Evolutionary conservation across 2,329 filamentous ascomycete genomes (phyloP), one percentile per base, ranked within the genome.

Genomic region (Neocatenulostroma microsporum): DNA sequence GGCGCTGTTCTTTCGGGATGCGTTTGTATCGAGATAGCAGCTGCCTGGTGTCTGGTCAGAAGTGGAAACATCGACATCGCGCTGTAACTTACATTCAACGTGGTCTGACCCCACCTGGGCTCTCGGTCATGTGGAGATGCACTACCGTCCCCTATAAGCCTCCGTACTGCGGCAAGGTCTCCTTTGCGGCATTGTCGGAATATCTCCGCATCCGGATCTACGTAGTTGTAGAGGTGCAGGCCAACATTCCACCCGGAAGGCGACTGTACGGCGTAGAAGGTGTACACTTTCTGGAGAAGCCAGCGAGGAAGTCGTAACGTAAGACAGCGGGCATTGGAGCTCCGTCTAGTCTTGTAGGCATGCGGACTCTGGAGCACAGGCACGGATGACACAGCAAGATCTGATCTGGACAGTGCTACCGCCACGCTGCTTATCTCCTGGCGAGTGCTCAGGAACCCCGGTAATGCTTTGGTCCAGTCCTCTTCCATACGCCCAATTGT

Each of bases 121-220:
- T 30, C 28, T 13, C 6, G 28, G 20, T 30, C 28, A 7, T 18
- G 28, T 15, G 28, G 28, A 17, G 28, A 30, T n/a, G 28, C 28
- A 4, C 28, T 14, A 19, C 28, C 28, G 10, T 30, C 28, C 6
- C 5, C 28, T 10, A 30, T 9, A 9, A 30, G 20, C 6, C 4
- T 30, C 14, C 13, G 28, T 4, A 30, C 28, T 11, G 28, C n/a
- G 6, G 13, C 6, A 15, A 30, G 28, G 20, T 30, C 28, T 4
- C 14, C 9, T 6, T 6, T 18, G 10, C 6, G 5, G 13, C 28
- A 30, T 9, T 14, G 14, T 9, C 7, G 5, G 28, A 30, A 30
- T 15, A 30, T 30, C 7, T 5, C 14, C 7, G 28, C 13, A 9
- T n/a, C 14, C 4, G 9, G 7, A 7, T 14, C 14, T 5, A 30